Conservation (phyloP, 2,329 filamentous ascomycete species). For the Diaporthe humulicola region DNA sequence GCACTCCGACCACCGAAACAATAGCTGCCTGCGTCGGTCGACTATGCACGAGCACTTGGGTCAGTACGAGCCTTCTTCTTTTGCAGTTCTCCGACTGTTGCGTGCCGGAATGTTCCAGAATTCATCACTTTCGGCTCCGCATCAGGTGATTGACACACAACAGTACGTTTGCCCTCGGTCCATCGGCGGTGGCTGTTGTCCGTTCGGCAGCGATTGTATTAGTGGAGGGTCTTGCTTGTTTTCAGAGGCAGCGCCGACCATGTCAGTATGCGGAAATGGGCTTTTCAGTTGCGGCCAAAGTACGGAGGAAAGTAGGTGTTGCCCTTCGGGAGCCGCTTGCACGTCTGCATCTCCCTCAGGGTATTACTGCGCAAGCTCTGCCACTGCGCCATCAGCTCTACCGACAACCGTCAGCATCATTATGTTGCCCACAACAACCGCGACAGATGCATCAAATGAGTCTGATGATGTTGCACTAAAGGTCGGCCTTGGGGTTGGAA, state of each 20-base stretch:
- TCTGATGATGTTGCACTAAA: not conserved
- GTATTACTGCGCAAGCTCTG: not conserved
- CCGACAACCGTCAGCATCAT: not conserved
- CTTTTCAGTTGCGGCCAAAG: not conserved
- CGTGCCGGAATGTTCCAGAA: not conserved
- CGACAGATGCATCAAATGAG: not conserved
- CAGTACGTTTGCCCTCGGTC: not conserved
- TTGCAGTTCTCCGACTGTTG: not conserved
- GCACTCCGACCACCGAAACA: not conserved
- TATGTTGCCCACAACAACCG: not conserved
- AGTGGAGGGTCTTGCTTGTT: not conserved
- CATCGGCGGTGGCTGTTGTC: not conserved
- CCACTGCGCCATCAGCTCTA: not conserved
- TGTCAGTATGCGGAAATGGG: not conserved
- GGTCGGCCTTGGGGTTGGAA: conserved; percentile 12
- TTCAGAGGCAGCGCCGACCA: not conserved
- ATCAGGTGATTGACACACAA: not conserved
- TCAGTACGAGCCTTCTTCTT: not conserved
- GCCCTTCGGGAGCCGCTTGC: not conserved
- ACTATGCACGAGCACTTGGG: conserved; percentile 43
- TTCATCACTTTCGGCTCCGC: not conserved
- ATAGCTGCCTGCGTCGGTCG: not conserved
- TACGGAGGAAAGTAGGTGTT: not conserved
- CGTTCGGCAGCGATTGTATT: not conserved
- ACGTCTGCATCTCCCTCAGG: not conserved